Evolutionary conservation across 2,329 filamentous ascomycete species (phyloP).

Genomic region (Penicillium crustosum): DNA sequence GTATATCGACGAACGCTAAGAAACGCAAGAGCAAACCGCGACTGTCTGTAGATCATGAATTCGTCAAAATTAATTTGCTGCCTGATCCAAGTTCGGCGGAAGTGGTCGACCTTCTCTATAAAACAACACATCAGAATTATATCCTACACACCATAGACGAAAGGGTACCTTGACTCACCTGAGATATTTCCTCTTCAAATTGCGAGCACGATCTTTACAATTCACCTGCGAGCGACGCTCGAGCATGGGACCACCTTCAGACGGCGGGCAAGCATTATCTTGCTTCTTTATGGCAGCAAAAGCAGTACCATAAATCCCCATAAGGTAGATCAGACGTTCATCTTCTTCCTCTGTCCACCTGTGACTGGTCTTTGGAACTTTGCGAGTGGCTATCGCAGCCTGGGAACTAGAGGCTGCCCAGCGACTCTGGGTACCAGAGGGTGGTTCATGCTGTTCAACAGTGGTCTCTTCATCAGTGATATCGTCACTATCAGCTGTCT

Average conservation of each 20-base stretch:
- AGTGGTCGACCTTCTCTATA: constrained; percentile 1
- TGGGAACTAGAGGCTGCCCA: not conserved
- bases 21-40: not conserved
- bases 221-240: constrained; percentile 51
- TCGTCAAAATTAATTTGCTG: not conserved
- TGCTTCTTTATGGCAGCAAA: constrained; percentile 50
- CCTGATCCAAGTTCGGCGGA: not conserved
- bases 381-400: not conserved
- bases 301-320: constrained; percentile 46
- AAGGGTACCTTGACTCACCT: constrained; percentile 27
- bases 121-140: not conserved
- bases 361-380: not conserved
- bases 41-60: not conserved
- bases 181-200: constrained; percentile 50
- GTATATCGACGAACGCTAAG: not conserved
- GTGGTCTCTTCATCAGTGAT: not conserved
- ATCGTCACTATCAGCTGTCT: not conserved
- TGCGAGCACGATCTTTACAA: constrained; percentile 56
- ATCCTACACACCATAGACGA: not conserved
- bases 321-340: constrained; percentile 49
- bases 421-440: not conserved
- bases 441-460: not conserved
- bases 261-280: constrained; percentile 30
- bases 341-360: constrained; percentile 45
- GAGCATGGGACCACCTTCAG: constrained; percentile 35